phyloP scores from a whole-genome alignment of 2,329 filamentous ascomycete species.

The Diaporthe destruens region DNA sequence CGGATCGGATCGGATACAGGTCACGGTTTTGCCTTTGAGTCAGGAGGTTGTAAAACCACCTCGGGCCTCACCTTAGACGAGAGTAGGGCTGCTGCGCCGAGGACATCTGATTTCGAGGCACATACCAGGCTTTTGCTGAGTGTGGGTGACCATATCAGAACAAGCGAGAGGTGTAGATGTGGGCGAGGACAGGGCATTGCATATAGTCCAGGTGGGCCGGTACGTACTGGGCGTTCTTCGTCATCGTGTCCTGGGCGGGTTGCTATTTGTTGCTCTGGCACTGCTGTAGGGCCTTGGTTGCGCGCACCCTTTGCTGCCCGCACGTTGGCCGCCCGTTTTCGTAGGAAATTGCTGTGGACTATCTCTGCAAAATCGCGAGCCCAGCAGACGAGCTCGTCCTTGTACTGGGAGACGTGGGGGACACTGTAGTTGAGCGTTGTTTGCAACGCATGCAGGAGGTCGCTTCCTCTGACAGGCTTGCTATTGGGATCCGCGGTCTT shows the following conservation, averaged over 20 bases:
- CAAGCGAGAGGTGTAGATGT: not conserved
- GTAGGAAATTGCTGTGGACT: constrained; percentile 49
- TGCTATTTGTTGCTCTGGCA: not conserved
- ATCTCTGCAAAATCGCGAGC: constrained; percentile 60
- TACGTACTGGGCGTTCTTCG: not conserved
- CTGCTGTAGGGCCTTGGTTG: constrained; percentile 2
- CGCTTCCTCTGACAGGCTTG: constrained; percentile 42
- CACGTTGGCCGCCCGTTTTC: not conserved
- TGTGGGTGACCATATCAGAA: not conserved
- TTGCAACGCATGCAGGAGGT: constrained; percentile 53
- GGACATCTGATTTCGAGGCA: not conserved
- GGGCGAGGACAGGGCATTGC: not conserved
- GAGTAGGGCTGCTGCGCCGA: not conserved
- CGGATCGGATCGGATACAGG: not conserved
- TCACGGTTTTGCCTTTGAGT: not conserved
- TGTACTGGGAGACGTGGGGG: constrained; percentile 51
- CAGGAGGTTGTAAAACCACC: not conserved
- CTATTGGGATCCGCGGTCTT: not conserved
- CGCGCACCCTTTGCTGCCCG: no score
- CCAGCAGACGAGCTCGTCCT: constrained; percentile 52
- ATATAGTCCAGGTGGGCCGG: not conserved
- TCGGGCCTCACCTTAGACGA: no score
- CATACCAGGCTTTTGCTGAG: not conserved
- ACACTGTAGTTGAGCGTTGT: constrained; percentile 56
- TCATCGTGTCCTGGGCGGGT: not conserved